Evolutionary conservation across 345 rosid species (phyloP), one percentile per base, ranked within the genome.

Genomic region (Ailanthus altissimus): DNA sequence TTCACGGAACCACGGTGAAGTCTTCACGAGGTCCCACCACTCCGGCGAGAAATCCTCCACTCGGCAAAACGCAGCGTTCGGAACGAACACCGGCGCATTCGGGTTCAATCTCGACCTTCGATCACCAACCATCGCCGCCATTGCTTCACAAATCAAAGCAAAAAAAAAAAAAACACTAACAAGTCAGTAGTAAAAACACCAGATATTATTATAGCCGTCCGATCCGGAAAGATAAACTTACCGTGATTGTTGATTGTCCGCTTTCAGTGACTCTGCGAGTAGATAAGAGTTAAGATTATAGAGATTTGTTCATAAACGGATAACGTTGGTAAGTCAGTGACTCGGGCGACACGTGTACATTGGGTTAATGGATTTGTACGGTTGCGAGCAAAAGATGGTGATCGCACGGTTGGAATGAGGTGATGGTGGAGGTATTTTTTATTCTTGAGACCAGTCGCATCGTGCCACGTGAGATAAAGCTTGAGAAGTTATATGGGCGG

Each of bases 41-140:
- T 82, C 85, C 28, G 87, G 83, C 8, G 89, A 86, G 76, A 86
- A 86, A 73, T 86, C 89, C 82, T 86, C 89, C 81, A 86, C 86
- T 62, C 77, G 79, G 26, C 80, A 80, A 63, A 77, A 81, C 40
- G 76, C 81, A 8, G 82, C 80, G 8, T 28, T 28, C 59, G 89
- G 87, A 14, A 86, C 40, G 58, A 83, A 87, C 36, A 78, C 11
- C 61, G 90, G 85, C 23, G 90, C 88, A 66, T 84, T 75, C 1
- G 90, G 90, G 70, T 87, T 85, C 82, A 84, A 74, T 36, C 75
- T 65, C 38, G 86, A 82, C 70, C 78, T 76, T 21, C 75, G 74
- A 64, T 81, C 85, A 32, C 75, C 72, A 32, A 81, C 79, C 66
- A 79, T 40, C 43, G 89, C 84, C 38, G 89, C 84, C 89, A 84